Evolutionary conservation across 106 monocot genomes (phyloP), one percentile per base, ranked within the genome.

Genomic region (Hemerocallis citrina): DNA sequence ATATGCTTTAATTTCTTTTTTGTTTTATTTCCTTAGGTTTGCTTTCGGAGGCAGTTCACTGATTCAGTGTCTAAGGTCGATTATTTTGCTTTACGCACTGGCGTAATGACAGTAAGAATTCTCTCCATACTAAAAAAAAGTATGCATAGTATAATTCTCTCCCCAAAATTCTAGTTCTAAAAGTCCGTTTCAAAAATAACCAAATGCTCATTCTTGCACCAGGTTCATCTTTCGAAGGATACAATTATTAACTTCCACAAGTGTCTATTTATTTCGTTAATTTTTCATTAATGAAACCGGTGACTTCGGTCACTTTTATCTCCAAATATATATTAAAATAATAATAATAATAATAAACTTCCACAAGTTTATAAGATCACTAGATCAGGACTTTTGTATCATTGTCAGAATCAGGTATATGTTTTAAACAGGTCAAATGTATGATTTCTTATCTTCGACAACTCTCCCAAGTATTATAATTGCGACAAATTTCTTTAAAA

Each of bases 51-150:
- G 35, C 74, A 74, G 27, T 49, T 74, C 3, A 25, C 21, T 33
- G n/a, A 46, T 30, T 52, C 74, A 5, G 52, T 79, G 10, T 65
- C 74, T 14, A 69, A 69, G 55, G 74, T 69, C 21, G 79, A 79
- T 63, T 79, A 79, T 35, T 59, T 65, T 20, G 69, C 79, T 25
- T 68, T 79, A 45, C 57, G 79, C 8, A 61, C 64, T 42, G 63
- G 79, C 33, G 73, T 74, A 34, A 69, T 79, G 44, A 59, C 34
- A 40, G 74, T 79, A 55, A 63, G 61, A 10, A 6, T 16, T 15
- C n/a, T 62, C 11, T 14, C 40, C 39, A 40, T 7, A 13, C 13
- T 7, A 13, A 13, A 6, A 40, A 7, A 6, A 40, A 6, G 13
- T 40, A 7, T 7, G 8, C 6, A 6, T 6, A 40, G 6, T 40